phyloP scores from a whole-genome alignment of 2,329 filamentous ascomycete genomes.

The Monosporascus sp. region DNA sequence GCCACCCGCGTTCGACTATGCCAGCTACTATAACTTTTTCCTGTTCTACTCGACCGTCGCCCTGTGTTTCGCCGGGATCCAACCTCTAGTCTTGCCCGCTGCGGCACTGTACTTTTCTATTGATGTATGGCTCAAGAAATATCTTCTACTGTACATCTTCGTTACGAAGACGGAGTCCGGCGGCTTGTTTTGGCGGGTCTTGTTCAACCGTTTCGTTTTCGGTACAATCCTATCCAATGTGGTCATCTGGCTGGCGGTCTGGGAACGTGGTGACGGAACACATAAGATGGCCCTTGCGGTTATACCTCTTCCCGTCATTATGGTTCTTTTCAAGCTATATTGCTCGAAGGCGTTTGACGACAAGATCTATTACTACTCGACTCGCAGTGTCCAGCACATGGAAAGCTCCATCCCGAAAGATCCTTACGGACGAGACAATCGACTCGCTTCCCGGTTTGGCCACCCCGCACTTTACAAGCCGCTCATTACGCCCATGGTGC shows the following conservation, averaged over 20 bases:
- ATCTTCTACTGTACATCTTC: slow-evolving; percentile 88
- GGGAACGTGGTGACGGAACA: slow-evolving; percentile 58
- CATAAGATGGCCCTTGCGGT: slow-evolving; percentile 61
- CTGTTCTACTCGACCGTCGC: slow-evolving; percentile 89
- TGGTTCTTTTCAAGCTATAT: slow-evolving; percentile 82
- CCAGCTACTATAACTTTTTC: slow-evolving; percentile 97
- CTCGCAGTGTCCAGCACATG: slow-evolving; percentile 46
- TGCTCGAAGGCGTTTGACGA: slow-evolving; percentile 72
- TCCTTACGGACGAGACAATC: slow-evolving; percentile 52
- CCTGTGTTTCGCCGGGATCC: slow-evolving; percentile 75
- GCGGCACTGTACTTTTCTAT: slow-evolving; percentile 85
- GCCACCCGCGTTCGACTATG: slow-evolving; percentile 88
- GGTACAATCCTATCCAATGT: slow-evolving; percentile 72
- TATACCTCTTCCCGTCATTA: slow-evolving; percentile 69
- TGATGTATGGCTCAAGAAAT: slow-evolving; percentile 91
- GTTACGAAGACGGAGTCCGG: slow-evolving; percentile 96
- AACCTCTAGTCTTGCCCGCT: slow-evolving; percentile 80
- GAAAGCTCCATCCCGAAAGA: slow-evolving; percentile 46
- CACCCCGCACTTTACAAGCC: slow-evolving; percentile 87
- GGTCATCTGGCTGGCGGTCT: slow-evolving; percentile 71
- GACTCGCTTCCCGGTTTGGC: slow-evolving; percentile 72
- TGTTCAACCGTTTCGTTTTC: slow-evolving; percentile 92
- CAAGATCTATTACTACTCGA: slow-evolving; percentile 75
- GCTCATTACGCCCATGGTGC: slow-evolving; percentile 91
- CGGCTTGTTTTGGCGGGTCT: slow-evolving; percentile 82